These are phyloP conservation scores for Paramecium caudatum DNA, from an alignment of 73 alveolate species.

Conservation along the genomic window DNA sequence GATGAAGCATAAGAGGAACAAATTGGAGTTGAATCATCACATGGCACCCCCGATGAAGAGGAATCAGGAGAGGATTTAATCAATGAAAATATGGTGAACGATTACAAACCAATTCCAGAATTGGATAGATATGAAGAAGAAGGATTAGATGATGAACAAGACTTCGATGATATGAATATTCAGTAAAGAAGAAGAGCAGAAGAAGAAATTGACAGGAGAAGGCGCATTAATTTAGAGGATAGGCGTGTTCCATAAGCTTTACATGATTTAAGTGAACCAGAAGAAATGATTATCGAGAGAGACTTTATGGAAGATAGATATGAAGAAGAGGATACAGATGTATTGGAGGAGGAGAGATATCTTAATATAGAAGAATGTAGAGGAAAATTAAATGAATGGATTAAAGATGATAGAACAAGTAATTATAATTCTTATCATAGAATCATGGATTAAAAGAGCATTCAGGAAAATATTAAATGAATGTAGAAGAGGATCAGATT, in stretches of 20 bases:
- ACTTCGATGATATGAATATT: conserved; percentile 84
- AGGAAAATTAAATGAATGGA: conserved; percentile 96
- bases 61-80: conserved; percentile 78
- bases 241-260: conserved; percentile 91
- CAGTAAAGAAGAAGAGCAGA: conserved; percentile 95
- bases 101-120: conserved; percentile 91
- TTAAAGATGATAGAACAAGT: conserved; percentile 92
- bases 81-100: conserved; percentile 87
- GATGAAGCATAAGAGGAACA: conserved; percentile 50
- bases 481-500: background rate
- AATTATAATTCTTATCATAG: background rate
- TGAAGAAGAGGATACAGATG: conserved; percentile 87
- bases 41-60: conserved; percentile 75
- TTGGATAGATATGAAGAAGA: conserved; percentile 93
- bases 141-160: conserved; percentile 93
- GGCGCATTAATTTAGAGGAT: conserved; percentile 71
- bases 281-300: conserved; percentile 71
- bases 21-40: conserved; percentile 30
- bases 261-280: conserved; percentile 87
- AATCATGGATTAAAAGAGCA: conserved; percentile 57
- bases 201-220: conserved; percentile 87
- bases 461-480: conserved; percentile 42
- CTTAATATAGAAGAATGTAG: conserved; percentile 94
- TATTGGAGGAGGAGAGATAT: conserved; percentile 85
- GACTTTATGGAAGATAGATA: conserved; percentile 79